Evolutionary conservation across 2,329 filamentous ascomycete species (phyloP).

Genomic region (Aspergillus cejpii): DNA sequence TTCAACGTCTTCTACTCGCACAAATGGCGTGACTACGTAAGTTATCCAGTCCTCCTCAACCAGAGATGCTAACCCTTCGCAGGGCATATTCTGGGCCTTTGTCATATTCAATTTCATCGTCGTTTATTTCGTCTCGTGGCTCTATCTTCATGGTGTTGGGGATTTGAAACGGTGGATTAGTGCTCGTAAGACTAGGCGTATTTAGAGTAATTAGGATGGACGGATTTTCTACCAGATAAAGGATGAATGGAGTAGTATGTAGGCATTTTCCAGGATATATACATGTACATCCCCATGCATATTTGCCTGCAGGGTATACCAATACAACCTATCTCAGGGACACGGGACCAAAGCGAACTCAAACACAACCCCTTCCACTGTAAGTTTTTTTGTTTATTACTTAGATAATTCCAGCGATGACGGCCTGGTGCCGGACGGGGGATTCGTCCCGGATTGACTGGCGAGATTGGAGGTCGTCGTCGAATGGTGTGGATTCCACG

Average conservation of each 20-base stretch:
- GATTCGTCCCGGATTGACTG: slow-evolving; percentile 20
- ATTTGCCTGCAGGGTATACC: too few relatives aligned
- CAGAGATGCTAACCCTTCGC: background rate
- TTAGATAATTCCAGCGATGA: too few relatives aligned
- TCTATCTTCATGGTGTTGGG: slow-evolving; percentile 44
- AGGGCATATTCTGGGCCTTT: slow-evolving; percentile 57
- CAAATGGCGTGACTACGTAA: slow-evolving; percentile 58
- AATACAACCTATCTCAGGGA: too few relatives aligned
- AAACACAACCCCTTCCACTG: too few relatives aligned
- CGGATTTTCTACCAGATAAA: background rate
- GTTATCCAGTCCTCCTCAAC: slow-evolving; percentile 8
- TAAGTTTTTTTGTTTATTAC: too few relatives aligned
- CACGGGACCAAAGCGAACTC: too few relatives aligned
- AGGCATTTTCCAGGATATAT: too few relatives aligned
- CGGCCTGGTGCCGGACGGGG: slow-evolving; percentile 13
- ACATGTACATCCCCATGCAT: too few relatives aligned
- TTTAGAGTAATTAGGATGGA: too few relatives aligned
- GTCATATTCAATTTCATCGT: slow-evolving; percentile 58
- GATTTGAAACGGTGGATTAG: slow-evolving; percentile 31
- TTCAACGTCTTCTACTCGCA: slow-evolving; percentile 57
- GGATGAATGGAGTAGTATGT: too few relatives aligned
- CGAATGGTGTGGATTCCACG: slow-evolving; percentile 12
- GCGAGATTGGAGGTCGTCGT: slow-evolving; percentile 21
- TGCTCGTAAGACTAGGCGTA: slow-evolving; percentile 24
- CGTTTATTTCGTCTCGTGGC: slow-evolving; percentile 49